Conservation (phyloP, 106 monocot genomes). For the Dendrobium nobile region DNA sequence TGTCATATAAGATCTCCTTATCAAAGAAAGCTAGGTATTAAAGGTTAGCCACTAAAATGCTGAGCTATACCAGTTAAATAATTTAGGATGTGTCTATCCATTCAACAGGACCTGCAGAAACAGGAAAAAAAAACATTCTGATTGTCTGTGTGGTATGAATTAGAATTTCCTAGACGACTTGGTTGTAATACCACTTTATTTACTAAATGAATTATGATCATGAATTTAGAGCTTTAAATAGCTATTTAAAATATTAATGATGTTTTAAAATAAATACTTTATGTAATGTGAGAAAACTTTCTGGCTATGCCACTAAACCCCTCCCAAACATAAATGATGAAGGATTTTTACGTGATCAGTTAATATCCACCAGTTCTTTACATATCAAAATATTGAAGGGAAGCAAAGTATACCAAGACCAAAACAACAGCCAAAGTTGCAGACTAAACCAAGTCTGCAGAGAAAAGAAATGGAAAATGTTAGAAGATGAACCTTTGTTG, state of each 20-base stretch:
- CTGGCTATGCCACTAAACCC: background rate
- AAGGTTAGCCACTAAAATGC: background rate
- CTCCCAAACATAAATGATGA: background rate
- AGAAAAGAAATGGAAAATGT: background rate
- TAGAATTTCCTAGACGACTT: too few species aligned
- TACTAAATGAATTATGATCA: too few species aligned
- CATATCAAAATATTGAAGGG: background rate
- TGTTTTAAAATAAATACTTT: too few species aligned
- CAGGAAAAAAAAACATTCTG: background rate
- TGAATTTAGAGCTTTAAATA: too few species aligned
- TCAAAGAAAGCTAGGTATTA: background rate
- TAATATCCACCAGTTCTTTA: background rate
- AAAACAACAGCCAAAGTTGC: background rate
- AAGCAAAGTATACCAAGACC: background rate
- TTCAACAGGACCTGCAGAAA: background rate
- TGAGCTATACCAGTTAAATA: background rate
- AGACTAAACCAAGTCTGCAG: background rate
- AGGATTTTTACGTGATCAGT: background rate
- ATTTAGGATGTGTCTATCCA: too few species aligned
- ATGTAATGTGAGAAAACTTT: too few species aligned
- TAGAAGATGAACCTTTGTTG: constrained; percentile 9
- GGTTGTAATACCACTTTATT: too few species aligned
- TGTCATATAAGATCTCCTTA: background rate
- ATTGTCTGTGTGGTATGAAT: too few species aligned
- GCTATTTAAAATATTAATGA: too few species aligned